Conservation (phyloP, 2,329 filamentous ascomycete species). For the Calonectria henricotiae region DNA sequence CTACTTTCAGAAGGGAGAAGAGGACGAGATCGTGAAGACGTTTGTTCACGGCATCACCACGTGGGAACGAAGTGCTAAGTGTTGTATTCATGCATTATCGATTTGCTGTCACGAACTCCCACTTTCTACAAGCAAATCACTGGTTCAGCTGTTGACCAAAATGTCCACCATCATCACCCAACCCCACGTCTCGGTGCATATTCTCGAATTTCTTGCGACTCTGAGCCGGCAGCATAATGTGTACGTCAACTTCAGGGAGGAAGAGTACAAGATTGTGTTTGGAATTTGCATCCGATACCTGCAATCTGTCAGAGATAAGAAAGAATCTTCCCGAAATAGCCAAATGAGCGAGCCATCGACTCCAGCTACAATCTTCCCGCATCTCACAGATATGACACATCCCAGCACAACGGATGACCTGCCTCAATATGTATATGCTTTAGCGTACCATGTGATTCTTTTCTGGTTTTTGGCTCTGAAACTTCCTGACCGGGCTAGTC, state of each 20-base stretch:
- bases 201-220: slow-evolving; percentile 94
- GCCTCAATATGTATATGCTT: slow-evolving; percentile 92
- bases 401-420: slow-evolving; percentile 76
- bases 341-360: slow-evolving; percentile 63
- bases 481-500: slow-evolving; percentile 84
- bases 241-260: slow-evolving; percentile 90
- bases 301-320: slow-evolving; percentile 85
- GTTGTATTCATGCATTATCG: slow-evolving; percentile 94
- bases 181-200: slow-evolving; percentile 91
- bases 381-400: slow-evolving; percentile 45
- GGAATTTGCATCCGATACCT: slow-evolving; percentile 96
- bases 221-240: slow-evolving; percentile 88
- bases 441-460: slow-evolving; percentile 95
- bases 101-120: slow-evolving; percentile 97
- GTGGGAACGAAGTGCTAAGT: slow-evolving; percentile 90
- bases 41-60: slow-evolving; percentile 89
- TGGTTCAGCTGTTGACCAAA: slow-evolving; percentile 89
- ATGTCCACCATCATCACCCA: slow-evolving; percentile 98
- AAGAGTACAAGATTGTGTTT: slow-evolving; percentile 95
- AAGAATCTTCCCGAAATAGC: slow-evolving; percentile 65
- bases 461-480: slow-evolving; percentile 97
- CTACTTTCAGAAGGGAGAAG: slow-evolving; percentile 86
- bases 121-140: slow-evolving; percentile 85
- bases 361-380: slow-evolving; percentile 45
- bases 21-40: slow-evolving; percentile 89